Base-by-base conservation (phyloP, 495 filamentous ascomycete species). In the Trichoderma virens region DNA sequence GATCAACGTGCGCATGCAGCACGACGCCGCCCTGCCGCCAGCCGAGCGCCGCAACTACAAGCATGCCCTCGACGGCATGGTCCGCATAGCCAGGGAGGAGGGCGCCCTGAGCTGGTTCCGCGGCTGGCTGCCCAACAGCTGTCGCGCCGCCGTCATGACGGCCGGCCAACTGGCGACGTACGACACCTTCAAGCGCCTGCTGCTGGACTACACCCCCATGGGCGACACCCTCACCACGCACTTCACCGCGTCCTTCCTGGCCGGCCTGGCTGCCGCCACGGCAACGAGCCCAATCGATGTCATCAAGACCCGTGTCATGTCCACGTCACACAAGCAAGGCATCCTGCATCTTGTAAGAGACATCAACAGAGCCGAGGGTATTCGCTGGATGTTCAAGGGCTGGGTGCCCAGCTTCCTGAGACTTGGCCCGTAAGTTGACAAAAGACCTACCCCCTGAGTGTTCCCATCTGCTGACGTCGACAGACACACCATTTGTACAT, bases 1-100 rank as follows among this genome's bases (percentile, higher is more conserved):
- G 13, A 82, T 97, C 64, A 98, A 98, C 76, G 94, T 98, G 47
- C 92, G 94, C 67, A 98, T 98, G 94, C 94, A 98, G 75, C 88
- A 93, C 78, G 94, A 98, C 73, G 87, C 90, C 14, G 85, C 93
- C 0, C 84, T 97, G 5, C 90, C 92, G 0, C 70, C 77, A 2
- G 79, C 79, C 1, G 78, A 94, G 67, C 87, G 91, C 3, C 85
- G 93, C 27, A 92, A 96, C 76, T 98, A 98, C 80, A 85, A 85
- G 61, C 81, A 98, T 70, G 95, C 93, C 3, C 72, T 97, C 31
- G 88, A 98, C 71, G 94, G 94, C 2, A 75, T 98, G 63, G 76
- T 90, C 13, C 85, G 90, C 59, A 96, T 97, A 91, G 82, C 85
- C 8, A 82, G 87, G 60, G 85, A 89, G 63, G 94, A 98, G 76